Evolutionary conservation across 2,329 filamentous ascomycete species (phyloP), one percentile per base, ranked within the genome.

Genomic region (Calcarisporium arbuscula): DNA sequence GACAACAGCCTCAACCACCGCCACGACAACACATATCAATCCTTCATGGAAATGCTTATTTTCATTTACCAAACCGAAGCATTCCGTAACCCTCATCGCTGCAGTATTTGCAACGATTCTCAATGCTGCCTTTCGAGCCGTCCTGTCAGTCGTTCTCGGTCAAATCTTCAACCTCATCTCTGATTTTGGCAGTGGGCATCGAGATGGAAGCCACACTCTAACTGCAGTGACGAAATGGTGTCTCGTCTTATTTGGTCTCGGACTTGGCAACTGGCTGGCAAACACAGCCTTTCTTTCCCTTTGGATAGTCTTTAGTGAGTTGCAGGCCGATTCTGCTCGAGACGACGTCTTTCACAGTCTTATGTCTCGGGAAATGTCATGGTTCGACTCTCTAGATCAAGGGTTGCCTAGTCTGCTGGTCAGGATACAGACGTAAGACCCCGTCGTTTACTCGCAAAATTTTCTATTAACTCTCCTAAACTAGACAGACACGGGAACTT

Each of bases 401-500:
- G 90, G 89, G 0, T 70, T 85, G 14, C 73, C 76, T 1, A 80
- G 85, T 14, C 68, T 92, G 27, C 64, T 94, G 14, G 73, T 80
- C 12, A 70, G 79, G 35, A 67, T 88, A 20, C 82, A 94, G 56
- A 80, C 79, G 83, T 89, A 64, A 59, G 79, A 37, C 35, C 14
- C 23, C 20, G 19, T 19, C 5, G 2, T 3, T 16, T 7, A 8
- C 2, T 20, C 5, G 11, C 20, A 7, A n/a, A 1, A 1, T 3
- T 5, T 19, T 19, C 11, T 9, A 14, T 31, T 4, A 6, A 17
- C 38, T 6, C 1, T 11, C n/a, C n/a, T n/a, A 2, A 0, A n/a
- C n/a, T 37, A 95, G 88, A 18, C 82, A 94, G 53, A 82, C 84
- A 7, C 73, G 82, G 36, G 89, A 95, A 43, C 66, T 96, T 5